These are phyloP conservation scores for Erodium moschatum DNA, from an alignment of 441 rosid species.

Conservation along the genomic window DNA sequence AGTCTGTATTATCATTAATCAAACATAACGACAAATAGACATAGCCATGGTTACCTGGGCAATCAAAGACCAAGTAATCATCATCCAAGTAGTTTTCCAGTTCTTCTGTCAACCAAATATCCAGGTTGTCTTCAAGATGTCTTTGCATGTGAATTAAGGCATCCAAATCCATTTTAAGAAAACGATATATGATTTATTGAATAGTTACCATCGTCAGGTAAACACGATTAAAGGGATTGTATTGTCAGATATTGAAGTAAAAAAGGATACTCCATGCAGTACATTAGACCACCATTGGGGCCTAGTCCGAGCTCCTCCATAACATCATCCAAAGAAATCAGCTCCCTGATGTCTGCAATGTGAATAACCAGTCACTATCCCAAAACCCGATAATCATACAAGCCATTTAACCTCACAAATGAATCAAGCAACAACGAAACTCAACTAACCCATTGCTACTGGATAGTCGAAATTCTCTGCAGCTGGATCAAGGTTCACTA, in stretches of 20 bases:
- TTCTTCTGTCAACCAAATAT: conserved; percentile 78
- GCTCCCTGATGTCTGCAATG: conserved; percentile 69
- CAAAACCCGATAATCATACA: conserved; percentile 9
- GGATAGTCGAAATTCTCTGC: conserved; percentile 82
- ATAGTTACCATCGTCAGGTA: not conserved
- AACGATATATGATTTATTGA: not conserved
- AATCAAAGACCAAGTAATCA: conserved; percentile 42
- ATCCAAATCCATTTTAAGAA: conserved; percentile 2
- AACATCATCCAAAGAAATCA: conserved; percentile 73
- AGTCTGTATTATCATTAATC: not conserved
- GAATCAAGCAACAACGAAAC: conserved; percentile 7
- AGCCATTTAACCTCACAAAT: not conserved
- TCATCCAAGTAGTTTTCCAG: conserved; percentile 68
- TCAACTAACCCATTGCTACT: conserved; percentile 59
- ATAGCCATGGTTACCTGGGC: conserved; percentile 53
- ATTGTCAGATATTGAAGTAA: not conserved
- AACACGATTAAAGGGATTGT: not conserved
- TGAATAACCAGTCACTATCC: not conserved
- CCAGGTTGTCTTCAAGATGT: conserved; percentile 69
- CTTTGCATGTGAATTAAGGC: conserved; percentile 37
- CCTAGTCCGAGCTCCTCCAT: conserved; percentile 89
- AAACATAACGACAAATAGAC: not conserved
- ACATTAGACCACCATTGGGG: conserved; percentile 68
- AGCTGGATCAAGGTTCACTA: conserved; percentile 87
- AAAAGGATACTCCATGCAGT: conserved; percentile 10